These are phyloP conservation scores for Colletotrichum tropicale DNA, from an alignment of 2,329 filamentous ascomycete genomes.

Conservation along the genomic window DNA sequence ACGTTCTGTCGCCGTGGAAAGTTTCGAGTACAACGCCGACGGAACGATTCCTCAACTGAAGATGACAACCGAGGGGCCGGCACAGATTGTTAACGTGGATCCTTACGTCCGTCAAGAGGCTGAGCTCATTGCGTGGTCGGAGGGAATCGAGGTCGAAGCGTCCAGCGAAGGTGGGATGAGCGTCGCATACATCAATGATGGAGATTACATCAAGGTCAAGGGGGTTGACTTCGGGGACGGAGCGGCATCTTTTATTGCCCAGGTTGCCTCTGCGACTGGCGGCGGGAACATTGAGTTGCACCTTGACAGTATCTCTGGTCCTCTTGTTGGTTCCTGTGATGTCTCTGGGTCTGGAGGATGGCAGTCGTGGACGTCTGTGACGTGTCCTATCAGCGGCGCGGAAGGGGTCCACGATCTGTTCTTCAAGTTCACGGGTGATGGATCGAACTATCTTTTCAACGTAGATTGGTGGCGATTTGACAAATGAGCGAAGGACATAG, in stretches of 20 bases:
- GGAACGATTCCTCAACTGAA: not conserved
- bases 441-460: not conserved
- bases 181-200: not conserved
- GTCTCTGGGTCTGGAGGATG: not conserved
- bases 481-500: not conserved
- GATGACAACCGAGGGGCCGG: not conserved
- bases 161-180: not conserved
- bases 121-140: not conserved
- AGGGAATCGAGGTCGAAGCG: not conserved
- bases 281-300: not conserved
- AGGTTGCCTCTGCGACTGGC: not conserved
- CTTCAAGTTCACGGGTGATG: not conserved
- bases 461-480: not conserved
- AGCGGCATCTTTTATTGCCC: not conserved
- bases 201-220: not conserved
- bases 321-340: not conserved
- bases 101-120: not conserved
- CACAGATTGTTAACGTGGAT: not conserved
- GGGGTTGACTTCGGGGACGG: not conserved
- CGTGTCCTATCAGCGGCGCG: not conserved
- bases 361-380: not conserved
- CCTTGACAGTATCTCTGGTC: not conserved
- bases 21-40: not conserved
- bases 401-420: not conserved
- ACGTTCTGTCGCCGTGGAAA: not conserved